Percentiles rank a stretch among this genome's conserved stretches.
Evolutionary conservation across 805 yeast species (phyloP).

Genomic region (Tanozyma kutaoensis): DNA sequence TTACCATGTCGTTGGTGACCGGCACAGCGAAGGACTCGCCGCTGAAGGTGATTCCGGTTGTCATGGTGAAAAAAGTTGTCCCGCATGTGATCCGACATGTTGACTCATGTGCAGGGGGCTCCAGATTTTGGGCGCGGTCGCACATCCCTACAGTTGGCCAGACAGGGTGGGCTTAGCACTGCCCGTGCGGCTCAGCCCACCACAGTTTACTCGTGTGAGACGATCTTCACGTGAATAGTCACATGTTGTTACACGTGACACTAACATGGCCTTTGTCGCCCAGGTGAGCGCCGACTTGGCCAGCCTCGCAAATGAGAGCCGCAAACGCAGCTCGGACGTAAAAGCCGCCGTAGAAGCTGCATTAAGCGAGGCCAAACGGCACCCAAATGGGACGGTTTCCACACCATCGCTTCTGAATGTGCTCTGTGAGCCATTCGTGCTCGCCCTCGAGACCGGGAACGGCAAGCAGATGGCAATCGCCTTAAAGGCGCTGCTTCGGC

Average conservation of each 20-base stretch:
- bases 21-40: slow-evolving; percentile 38
- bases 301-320: slow-evolving; percentile 52
- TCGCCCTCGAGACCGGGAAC: slow-evolving; percentile 53
- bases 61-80: neutral
- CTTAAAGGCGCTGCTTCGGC: neutral
- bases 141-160: too few relatives aligned
- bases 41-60: slow-evolving; percentile 29
- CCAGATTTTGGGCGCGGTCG: too few relatives aligned
- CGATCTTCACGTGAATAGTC: too few relatives aligned
- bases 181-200: too few relatives aligned
- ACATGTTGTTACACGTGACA: too few relatives aligned
- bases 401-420: slow-evolving; percentile 25
- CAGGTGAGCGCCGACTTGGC: slow-evolving; percentile 35
- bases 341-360: slow-evolving; percentile 28
- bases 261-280: slow-evolving; percentile 7
- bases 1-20: slow-evolving; percentile 72
- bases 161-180: too few relatives aligned
- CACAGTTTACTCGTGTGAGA: too few relatives aligned
- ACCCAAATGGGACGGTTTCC: slow-evolving; percentile 1
- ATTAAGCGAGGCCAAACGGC: slow-evolving; percentile 5
- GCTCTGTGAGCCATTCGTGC: slow-evolving; percentile 42
- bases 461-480: neutral
- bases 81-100: too few relatives aligned
- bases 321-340: slow-evolving; percentile 58
- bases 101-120: too few relatives aligned